These are phyloP conservation scores for Trichoderma koningiopsis DNA, from an alignment of 2,329 filamentous ascomycete genomes.

Conservation along the genomic window DNA sequence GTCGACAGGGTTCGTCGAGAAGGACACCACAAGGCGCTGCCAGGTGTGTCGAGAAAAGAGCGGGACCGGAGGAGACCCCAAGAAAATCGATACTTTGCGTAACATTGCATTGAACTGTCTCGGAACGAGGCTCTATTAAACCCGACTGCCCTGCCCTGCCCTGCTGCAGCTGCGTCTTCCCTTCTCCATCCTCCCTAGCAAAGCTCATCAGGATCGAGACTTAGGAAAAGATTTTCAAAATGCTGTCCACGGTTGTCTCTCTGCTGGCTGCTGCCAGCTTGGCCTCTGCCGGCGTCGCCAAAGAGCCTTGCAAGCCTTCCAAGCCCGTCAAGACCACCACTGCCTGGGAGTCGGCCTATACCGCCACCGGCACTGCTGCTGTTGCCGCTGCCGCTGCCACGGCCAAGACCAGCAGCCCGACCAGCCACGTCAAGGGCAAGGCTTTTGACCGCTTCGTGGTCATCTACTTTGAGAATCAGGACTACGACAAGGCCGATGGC, in stretches of 20 bases:
- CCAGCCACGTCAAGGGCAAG: slow-evolving; percentile 67
- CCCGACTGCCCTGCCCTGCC: slow-evolving; percentile 13
- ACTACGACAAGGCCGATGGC: slow-evolving; percentile 63
- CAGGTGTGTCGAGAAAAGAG: neutral
- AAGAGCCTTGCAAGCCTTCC: slow-evolving; percentile 8
- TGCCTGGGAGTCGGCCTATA: slow-evolving; percentile 48
- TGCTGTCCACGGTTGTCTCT: slow-evolving; percentile 29
- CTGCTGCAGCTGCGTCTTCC: neutral
- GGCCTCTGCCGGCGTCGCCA: slow-evolving; percentile 30
- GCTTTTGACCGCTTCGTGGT: slow-evolving; percentile 72
- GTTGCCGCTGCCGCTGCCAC: slow-evolving; percentile 62
- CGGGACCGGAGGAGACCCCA: neutral
- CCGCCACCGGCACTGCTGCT: slow-evolving; percentile 52
- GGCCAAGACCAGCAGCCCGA: slow-evolving; percentile 61
- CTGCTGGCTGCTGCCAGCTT: slow-evolving; percentile 35
- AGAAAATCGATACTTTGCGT: neutral
- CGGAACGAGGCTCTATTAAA: slow-evolving; percentile 14
- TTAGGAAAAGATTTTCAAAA: slow-evolving; percentile 12
- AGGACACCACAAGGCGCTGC: neutral
- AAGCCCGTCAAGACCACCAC: slow-evolving; percentile 8
- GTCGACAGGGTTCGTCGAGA: neutral
- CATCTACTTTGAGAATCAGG: slow-evolving; percentile 79
- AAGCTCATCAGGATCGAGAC: neutral
- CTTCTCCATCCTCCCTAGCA: slow-evolving; percentile 8
- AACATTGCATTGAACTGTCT: slow-evolving; percentile 19